phyloP scores from a whole-genome alignment of 306 rosid genomes.

The Luffa acutangula region DNA sequence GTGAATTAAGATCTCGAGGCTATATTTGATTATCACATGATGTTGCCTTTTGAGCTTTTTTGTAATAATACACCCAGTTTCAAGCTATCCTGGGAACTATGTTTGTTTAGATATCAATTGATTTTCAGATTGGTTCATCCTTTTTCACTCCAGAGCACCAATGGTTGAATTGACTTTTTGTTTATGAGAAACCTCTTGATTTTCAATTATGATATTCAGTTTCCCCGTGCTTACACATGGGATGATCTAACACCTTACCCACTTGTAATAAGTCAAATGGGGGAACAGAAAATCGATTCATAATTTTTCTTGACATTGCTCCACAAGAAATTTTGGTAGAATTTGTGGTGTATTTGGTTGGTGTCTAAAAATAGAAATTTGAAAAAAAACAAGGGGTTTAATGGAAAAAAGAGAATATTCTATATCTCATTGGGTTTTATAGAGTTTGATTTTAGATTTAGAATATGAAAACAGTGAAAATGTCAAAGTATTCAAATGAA shows the following conservation, averaged over 20 bases:
- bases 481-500: no score
- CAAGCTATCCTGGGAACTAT: slow-evolving; percentile 25
- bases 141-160: not conserved
- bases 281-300: not conserved
- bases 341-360: not conserved
- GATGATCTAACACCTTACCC: not conserved
- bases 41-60: slow-evolving; percentile 22
- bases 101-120: slow-evolving; percentile 8
- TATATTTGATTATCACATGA: slow-evolving; percentile 27
- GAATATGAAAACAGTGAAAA: no score
- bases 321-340: not conserved
- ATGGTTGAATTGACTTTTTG: not conserved
- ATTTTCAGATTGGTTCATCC: slow-evolving; percentile 17
- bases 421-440: no score
- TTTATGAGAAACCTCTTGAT: not conserved
- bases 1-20: slow-evolving; percentile 32
- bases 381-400: no score
- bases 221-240: not conserved
- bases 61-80: slow-evolving; percentile 42
- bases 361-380: not conserved
- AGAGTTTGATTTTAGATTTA: not conserved
- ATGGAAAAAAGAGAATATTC: no score
- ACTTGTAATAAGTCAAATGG: not conserved
- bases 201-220: not conserved
- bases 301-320: not conserved